Conservation (phyloP, 2,329 filamentous ascomycete genomes). For the Fusarium caatingaense region DNA sequence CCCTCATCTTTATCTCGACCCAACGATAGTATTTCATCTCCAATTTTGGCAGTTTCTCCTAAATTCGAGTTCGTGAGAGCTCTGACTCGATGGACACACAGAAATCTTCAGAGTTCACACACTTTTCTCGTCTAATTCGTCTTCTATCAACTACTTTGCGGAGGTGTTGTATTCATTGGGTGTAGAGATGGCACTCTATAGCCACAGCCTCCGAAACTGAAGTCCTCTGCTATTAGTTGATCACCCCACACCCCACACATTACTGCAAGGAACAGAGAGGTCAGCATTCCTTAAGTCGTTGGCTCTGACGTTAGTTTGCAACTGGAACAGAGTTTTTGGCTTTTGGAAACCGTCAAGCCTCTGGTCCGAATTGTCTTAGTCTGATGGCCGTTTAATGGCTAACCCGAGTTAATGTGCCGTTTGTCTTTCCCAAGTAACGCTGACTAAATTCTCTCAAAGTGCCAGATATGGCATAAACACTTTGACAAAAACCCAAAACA, state of each 20-base stretch:
- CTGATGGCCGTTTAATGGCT: constrained; percentile 7
- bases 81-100: background rate
- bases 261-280: constrained; percentile 23
- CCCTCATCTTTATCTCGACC: background rate
- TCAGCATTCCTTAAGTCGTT: constrained; percentile 10
- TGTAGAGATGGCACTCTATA: constrained; percentile 4
- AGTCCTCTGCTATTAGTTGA: constrained; percentile 1
- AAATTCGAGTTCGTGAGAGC: background rate
- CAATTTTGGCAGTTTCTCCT: background rate
- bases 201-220: constrained; percentile 7
- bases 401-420: constrained; percentile 10
- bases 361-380: constrained; percentile 3
- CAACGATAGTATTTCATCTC: background rate
- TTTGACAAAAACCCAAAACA: background rate
- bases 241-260: constrained; percentile 4
- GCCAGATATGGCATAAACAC: background rate
- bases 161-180: background rate
- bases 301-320: constrained; percentile 26
- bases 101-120: background rate
- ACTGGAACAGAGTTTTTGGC: background rate
- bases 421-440: constrained; percentile 5
- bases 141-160: background rate
- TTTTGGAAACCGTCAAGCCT: constrained; percentile 25
- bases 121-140: background rate
- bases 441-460: constrained; percentile 5